Evolutionary conservation across 768 basidiomycete species (phyloP), one percentile per base, ranked within the genome.

Genomic region (Dacryopinax spathularia): DNA sequence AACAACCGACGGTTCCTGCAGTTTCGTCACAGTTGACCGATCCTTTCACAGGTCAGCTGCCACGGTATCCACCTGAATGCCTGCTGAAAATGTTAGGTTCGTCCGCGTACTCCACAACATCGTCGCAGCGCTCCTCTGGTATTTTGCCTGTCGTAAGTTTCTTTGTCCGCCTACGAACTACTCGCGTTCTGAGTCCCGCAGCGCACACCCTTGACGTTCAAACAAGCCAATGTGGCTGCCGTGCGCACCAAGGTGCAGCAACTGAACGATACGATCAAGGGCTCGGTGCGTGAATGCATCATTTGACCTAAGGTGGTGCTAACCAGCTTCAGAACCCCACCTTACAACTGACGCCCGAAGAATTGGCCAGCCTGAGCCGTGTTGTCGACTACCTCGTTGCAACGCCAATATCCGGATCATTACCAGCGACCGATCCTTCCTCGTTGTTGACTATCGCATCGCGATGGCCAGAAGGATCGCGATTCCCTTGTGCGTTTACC

Each of bases 181-280:
- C 62, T 27, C 18, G 15, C 27, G 33, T 27, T 33, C 41, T 22
- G 3, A 33, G n/a, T 37, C 36, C 63, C 20, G 15, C 68, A 91
- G 89, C 76, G 79, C 41, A 82, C 80, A 36, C 77, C 80, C 41
- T 80, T 91, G 20, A 77, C 80, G n/a, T 95, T 97, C 78, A 90
- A 88, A 67, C 89, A 91, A 77, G 89, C 85, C 1, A 85, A 84
- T 72, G 80, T 94, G 29, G 69, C 78, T 22, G 89, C 89, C 18
- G 89, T 94, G 84, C 84, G 83, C 69, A 78, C 79, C 22, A 94
- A 94, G 73, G 69, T 91, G 20, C 79, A 80, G 65, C 86, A 92
- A 71, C 85, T 92, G 60, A 81, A 91, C 67, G 83, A 87, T 43
- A 80, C 74, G 20, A 74, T 92, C 35, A 80, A 78, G 62, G 76